A percentile compares a stretch with the other conserved stretches of the same genome.
Conservation (phyloP, 176 grass and related monocot species). For the Musa acuminata region DNA sequence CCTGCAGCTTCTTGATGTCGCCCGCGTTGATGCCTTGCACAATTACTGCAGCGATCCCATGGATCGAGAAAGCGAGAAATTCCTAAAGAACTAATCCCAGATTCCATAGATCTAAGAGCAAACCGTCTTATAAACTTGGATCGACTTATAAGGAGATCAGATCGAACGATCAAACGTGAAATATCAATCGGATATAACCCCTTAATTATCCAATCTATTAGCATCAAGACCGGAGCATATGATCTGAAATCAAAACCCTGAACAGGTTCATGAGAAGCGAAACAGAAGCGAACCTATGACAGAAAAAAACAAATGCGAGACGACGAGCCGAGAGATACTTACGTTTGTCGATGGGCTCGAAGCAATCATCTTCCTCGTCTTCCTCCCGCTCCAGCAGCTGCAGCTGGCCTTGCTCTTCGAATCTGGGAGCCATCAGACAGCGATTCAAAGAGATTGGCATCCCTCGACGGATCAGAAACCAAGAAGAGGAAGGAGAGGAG, state of each 20-base stretch:
- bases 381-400: conserved; percentile 74
- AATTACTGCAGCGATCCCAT: conserved; percentile 48
- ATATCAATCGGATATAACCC: not conserved
- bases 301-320: not conserved
- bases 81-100: not conserved
- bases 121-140: not conserved
- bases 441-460: not conserved
- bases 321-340: conserved; percentile 5
- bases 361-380: conserved; percentile 74
- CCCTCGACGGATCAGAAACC: not conserved
- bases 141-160: not conserved
- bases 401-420: conserved; percentile 67
- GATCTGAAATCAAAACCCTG: not conserved
- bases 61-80: conserved; percentile 4
- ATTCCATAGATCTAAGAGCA: conserved; percentile 1
- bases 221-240: not conserved
- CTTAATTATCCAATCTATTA: not conserved
- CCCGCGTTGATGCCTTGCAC: conserved; percentile 85
- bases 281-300: not conserved
- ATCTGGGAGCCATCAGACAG: conserved; percentile 28
- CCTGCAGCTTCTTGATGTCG: conserved; percentile 93
- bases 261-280: not conserved
- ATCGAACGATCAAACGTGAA: not conserved
- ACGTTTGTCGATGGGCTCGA: conserved; percentile 88
- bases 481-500: not conserved